Evolutionary conservation across 768 basidiomycete genomes (phyloP), one percentile per base, ranked within the genome.

Genomic region (Cystobasidium tubakii): DNA sequence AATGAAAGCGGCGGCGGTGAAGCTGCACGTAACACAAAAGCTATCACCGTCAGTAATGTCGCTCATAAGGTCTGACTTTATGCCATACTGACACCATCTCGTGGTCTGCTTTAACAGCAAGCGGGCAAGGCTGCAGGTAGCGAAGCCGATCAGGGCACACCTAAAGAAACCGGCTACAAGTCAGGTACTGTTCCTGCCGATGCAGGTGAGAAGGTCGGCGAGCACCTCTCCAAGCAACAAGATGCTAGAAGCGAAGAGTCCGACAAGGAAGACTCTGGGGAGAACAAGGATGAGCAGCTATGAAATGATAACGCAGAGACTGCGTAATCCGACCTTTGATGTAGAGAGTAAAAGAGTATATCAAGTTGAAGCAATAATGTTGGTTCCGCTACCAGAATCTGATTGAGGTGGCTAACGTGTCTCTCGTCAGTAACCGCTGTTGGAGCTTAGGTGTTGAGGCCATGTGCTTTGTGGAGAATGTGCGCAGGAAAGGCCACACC

Each of bases 221-320:
- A 60, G n/a, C 29, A 33, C 7, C 4, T 71, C 31, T 60, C 69
- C 15, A 53, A 71, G 54, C 12, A 55, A 7, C 50, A 71, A 44
- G 69, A 42, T 42, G 63, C 39, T 29, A 34, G 44, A 33, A 36
- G 43, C 25, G 66, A 70, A 60, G 69, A 71, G 19, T 21, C 27
- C 17, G 54, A 71, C 1, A 44, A 31, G 25, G 42, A 60, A 27
- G 54, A 55, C 33, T 19, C 34, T 21, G 53, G 43, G 3, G 25
- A 55, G 54, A 31, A 31, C 23, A 71, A 71, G 69, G 69, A 71
- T 27, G 69, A 71, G 34, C 54, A 71, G 34, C 33, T 29, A 62
- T 12, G 27, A 50, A 50, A n/a, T 7, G 42, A 42, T 42, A 7
- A 42, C 42, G n/a, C n/a, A n/a, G n/a, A 7, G 17, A 7, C 17